Evolutionary conservation across 2,329 filamentous ascomycete genomes (phyloP).

Genomic region (Aureobasidium leucospermi): DNA sequence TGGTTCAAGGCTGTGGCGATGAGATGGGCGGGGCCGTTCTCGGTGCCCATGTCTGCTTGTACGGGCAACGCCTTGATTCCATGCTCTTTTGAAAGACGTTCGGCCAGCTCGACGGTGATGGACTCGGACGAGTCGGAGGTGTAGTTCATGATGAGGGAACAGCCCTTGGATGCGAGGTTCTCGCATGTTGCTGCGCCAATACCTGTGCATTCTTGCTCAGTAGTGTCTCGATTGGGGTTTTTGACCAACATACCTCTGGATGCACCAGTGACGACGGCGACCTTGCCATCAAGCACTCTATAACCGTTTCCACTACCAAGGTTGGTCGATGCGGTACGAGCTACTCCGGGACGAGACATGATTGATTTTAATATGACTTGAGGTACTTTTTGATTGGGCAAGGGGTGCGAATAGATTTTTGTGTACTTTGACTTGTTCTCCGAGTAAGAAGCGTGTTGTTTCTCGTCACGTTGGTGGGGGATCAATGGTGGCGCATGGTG

Average conservation of each 20-base stretch:
- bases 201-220: conserved; percentile 34
- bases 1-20: conserved; percentile 52
- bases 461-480: not conserved
- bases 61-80: conserved; percentile 54
- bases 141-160: conserved; percentile 63
- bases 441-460: not conserved
- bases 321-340: conserved; percentile 34
- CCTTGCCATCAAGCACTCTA: conserved; percentile 56
- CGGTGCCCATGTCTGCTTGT: conserved; percentile 63
- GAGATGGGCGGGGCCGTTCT: conserved; percentile 53
- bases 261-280: conserved; percentile 72
- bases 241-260: conserved; percentile 55
- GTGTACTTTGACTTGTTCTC: not conserved
- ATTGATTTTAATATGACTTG: not conserved
- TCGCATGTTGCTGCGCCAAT: conserved; percentile 63
- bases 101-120: conserved; percentile 47
- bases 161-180: conserved; percentile 67
- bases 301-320: conserved; percentile 24
- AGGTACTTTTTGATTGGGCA: not conserved
- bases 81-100: conserved; percentile 49
- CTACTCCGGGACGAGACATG: conserved; percentile 33
- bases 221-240: not conserved
- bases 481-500: not conserved
- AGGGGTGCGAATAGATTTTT: not conserved
- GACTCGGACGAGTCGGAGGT: conserved; percentile 55